Conservation (phyloP, 2,329 filamentous ascomycete species). For the Diplocarpon mali region DNA sequence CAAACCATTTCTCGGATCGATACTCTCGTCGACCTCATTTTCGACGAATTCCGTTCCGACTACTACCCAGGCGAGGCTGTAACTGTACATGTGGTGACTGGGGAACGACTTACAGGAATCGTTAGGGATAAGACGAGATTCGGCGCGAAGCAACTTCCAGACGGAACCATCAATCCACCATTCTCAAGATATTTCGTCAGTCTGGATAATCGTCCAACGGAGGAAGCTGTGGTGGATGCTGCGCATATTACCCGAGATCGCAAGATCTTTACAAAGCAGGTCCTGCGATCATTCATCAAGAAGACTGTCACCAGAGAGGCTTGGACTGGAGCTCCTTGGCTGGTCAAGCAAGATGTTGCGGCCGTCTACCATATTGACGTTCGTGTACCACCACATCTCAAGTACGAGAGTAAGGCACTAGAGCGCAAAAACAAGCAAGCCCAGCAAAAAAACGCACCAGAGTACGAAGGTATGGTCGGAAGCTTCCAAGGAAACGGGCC, state of each 20-base stretch:
- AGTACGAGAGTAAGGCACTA: slow-evolving; percentile 67
- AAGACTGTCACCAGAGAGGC: slow-evolving; percentile 85
- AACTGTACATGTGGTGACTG: slow-evolving; percentile 57
- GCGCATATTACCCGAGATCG: slow-evolving; percentile 76
- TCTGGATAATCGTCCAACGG: slow-evolving; percentile 52
- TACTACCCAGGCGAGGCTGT: slow-evolving; percentile 86
- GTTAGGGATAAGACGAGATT: slow-evolving; percentile 82
- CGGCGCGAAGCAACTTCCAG: slow-evolving; percentile 46
- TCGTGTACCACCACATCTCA: slow-evolving; percentile 72
- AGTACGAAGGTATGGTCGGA: slow-evolving; percentile 28
- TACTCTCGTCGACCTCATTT: slow-evolving; percentile 58
- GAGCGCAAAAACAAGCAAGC: slow-evolving; percentile 64
- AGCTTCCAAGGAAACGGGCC: slow-evolving; percentile 33
- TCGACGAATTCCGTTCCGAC: slow-evolving; percentile 73
- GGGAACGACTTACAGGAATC: slow-evolving; percentile 59
- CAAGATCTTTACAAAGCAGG: slow-evolving; percentile 88
- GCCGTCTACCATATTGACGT: slow-evolving; percentile 75
- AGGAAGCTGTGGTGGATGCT: slow-evolving; percentile 72
- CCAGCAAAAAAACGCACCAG: slow-evolving; percentile 38
- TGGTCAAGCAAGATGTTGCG: slow-evolving; percentile 81
- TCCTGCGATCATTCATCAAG: slow-evolving; percentile 87
- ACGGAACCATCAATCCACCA: slow-evolving; percentile 59
- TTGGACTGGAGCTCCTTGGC: slow-evolving; percentile 94
- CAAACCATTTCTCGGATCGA: slow-evolving; percentile 84
- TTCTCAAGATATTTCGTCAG: slow-evolving; percentile 75